Base-by-base conservation (phyloP, 2,329 filamentous ascomycete genomes). In the Botrytis galanthina region DNA sequence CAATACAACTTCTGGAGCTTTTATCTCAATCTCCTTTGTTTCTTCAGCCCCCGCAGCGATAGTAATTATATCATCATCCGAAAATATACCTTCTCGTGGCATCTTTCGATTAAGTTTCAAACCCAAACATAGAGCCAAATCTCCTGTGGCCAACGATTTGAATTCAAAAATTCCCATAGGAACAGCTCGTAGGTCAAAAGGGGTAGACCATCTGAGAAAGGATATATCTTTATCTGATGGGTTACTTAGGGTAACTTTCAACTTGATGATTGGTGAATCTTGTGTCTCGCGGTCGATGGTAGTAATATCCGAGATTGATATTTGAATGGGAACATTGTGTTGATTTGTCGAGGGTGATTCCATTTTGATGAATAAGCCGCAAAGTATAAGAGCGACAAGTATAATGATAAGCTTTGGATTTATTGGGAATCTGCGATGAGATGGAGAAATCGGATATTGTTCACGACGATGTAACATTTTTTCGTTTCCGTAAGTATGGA, bases 141-240 rank as follows among this genome's bases (percentile, higher is more conserved):
- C 39, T 18, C 74, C 73, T 0, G 72, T 75, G 18, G 42, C 57
- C 5, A 68, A 63, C 4, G 77, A 77, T 29, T 78, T 78, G 61
- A 83, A 78, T 51, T 80, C 79, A 70, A 83, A 80, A 16, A 75
- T 78, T 18, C 80, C 78, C 61, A 81, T 74, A 0, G 79, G 71
- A 4, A 82, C 70, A 9, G 81, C 82, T 10, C 75, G 76, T 10
- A 77, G 74, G 69, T 84, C 83, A 5, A 84, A 76, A 1, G 82
- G 82, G 8, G 78, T 82, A 4, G 78, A 80, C 82, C 82, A 84
- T 74, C 76, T 79, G 5, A 84, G 76, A 8, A 84, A 61, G 0
- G 80, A 83, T 22, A 83, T 72, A 22, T 79, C 72, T 3, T 77
- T 67, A 7, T 77, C 66, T 0, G 79, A 78, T 1, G 76, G 74